Conservation (phyloP, 306 rosid species). For the Morella rubra region DNA sequence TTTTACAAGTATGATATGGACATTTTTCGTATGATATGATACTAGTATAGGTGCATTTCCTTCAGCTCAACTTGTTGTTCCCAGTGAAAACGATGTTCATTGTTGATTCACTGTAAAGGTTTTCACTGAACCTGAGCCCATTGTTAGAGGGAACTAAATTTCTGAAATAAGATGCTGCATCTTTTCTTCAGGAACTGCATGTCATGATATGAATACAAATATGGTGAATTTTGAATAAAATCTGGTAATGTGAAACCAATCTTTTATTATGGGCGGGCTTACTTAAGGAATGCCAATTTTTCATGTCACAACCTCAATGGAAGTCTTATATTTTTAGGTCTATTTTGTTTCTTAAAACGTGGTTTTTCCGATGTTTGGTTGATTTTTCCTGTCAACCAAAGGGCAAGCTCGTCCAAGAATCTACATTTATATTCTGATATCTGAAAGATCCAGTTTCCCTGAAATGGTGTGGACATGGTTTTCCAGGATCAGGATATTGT, state of each 20-base stretch:
- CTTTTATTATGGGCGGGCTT: not conserved
- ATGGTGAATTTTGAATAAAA: not conserved
- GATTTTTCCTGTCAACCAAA: not conserved
- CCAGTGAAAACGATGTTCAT: not conserved
- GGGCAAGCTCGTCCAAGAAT: not conserved
- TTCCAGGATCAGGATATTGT: slow-evolving; percentile 45
- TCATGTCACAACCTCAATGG: not conserved
- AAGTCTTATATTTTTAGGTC: not conserved
- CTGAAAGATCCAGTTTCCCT: not conserved
- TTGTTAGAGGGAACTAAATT: not conserved
- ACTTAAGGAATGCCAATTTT: not conserved
- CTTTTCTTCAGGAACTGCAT: not conserved
- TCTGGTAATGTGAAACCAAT: not conserved
- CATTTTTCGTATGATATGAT: not conserved
- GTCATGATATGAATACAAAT: not conserved
- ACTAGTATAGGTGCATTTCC: not conserved
- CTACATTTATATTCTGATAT: not conserved
- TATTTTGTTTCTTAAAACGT: not conserved
- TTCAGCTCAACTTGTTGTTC: not conserved
- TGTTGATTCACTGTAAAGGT: not conserved
- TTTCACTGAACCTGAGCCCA: not conserved
- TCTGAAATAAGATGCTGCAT: not conserved
- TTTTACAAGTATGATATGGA: too few relatives aligned
- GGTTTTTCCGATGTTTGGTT: not conserved
- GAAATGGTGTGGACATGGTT: not conserved